Conservation (phyloP, 192 early-diverging fungal genomes). For the Pilaira anomala region DNA sequence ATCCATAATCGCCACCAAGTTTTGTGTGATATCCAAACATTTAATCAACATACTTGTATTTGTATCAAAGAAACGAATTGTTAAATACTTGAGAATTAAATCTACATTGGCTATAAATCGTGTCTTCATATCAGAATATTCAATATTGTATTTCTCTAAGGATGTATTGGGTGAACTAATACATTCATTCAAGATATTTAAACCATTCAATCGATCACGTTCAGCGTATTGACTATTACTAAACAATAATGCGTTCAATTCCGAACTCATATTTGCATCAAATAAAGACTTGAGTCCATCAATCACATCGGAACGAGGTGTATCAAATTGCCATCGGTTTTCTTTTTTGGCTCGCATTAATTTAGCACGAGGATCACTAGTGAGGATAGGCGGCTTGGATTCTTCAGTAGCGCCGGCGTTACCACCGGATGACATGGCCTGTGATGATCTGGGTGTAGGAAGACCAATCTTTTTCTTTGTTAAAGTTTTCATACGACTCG, state of each 20-base stretch:
- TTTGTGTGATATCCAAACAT: constrained; percentile 78
- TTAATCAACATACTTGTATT: constrained; percentile 85
- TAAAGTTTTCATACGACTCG: background rate
- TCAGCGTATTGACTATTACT: constrained; percentile 86
- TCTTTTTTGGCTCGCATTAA: constrained; percentile 70
- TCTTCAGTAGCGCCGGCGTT: constrained; percentile 19
- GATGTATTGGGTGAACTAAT: constrained; percentile 43
- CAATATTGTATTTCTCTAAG: constrained; percentile 34
- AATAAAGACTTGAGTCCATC: constrained; percentile 62
- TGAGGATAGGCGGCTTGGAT: constrained; percentile 52
- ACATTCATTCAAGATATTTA: constrained; percentile 67
- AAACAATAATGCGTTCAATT: constrained; percentile 63
- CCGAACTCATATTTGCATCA: constrained; percentile 55
- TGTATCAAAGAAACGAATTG: constrained; percentile 89
- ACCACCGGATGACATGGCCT: constrained; percentile 2
- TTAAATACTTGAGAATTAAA: constrained; percentile 82
- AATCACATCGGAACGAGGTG: constrained; percentile 59
- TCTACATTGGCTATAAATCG: constrained; percentile 74
- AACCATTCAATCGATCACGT: constrained; percentile 65
- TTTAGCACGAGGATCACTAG: constrained; percentile 64
- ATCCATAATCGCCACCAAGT: constrained; percentile 63
- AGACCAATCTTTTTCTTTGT: constrained; percentile 14
- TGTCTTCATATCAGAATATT: constrained; percentile 50
- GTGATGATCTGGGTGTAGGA: constrained; percentile 13
- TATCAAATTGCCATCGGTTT: constrained; percentile 69